These are phyloP conservation scores for Solanum pimpinellifolium DNA, from an alignment of 257 asterid species.

Conservation along the genomic window DNA sequence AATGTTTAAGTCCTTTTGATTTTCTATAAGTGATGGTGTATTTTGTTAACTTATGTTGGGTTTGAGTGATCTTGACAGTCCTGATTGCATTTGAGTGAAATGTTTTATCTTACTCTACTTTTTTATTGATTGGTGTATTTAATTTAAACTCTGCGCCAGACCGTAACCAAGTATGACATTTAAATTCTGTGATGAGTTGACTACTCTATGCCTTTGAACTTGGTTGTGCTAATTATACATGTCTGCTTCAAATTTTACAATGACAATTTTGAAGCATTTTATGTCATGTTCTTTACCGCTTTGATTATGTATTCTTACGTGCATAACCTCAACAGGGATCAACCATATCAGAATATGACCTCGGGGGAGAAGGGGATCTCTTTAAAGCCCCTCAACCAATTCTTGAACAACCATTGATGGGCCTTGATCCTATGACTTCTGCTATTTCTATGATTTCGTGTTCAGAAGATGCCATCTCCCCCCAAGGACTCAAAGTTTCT, in stretches of 20 bases:
- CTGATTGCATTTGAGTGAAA: background rate
- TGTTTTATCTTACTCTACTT: background rate
- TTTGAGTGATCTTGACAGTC: background rate
- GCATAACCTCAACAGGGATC: constrained; percentile 35
- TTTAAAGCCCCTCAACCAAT: constrained; percentile 74
- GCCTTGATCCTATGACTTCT: constrained; percentile 69
- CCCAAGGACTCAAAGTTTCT: constrained; percentile 54
- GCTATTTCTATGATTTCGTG: constrained; percentile 85
- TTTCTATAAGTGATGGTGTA: background rate
- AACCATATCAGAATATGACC: constrained; percentile 52
- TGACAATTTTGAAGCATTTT: background rate
- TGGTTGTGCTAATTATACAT: background rate
- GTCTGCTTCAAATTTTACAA: background rate
- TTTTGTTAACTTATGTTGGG: background rate
- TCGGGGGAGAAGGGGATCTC: constrained; percentile 82
- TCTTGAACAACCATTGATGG: constrained; percentile 46
- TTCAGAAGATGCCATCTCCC: constrained; percentile 51
- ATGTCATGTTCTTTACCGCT: background rate
- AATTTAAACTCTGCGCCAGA: background rate
- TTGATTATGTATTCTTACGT: constrained; percentile 3
- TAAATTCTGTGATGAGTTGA: background rate
- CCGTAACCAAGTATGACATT: background rate
- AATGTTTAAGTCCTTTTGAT: background rate
- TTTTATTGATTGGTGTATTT: background rate
- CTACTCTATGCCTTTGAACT: background rate